These are phyloP conservation scores for Fomitopsis serialis DNA, from an alignment of 768 basidiomycete genomes.

Conservation along the genomic window DNA sequence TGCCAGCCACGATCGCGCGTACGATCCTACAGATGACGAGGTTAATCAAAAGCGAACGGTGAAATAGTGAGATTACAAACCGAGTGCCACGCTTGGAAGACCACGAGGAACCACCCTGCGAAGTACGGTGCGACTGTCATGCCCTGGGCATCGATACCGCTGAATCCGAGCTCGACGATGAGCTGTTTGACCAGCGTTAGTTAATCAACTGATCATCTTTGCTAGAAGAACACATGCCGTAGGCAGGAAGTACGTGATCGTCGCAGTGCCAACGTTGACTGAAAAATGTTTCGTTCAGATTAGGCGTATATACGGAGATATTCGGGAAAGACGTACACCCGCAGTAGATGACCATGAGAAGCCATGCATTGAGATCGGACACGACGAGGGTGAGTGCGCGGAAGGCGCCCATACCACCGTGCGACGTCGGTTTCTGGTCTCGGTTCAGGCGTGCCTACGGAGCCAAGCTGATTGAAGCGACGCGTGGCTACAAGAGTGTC, in stretches of 20 bases:
- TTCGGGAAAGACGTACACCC: slow-evolving; percentile 34
- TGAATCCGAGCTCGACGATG: slow-evolving; percentile 51
- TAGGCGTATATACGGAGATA: background rate
- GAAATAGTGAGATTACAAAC: background rate
- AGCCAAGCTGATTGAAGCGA: too few relatives aligned
- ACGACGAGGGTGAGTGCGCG: slow-evolving; percentile 49
- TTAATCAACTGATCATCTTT: background rate
- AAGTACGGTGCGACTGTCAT: slow-evolving; percentile 54
- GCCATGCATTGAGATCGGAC: slow-evolving; percentile 45
- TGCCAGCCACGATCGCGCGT: slow-evolving; percentile 52
- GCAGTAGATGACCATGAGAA: slow-evolving; percentile 46
- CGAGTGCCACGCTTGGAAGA: slow-evolving; percentile 46
- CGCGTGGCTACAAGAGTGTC: too few relatives aligned
- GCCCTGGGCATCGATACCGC: slow-evolving; percentile 51
- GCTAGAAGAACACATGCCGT: slow-evolving; percentile 29
- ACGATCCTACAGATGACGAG: slow-evolving; percentile 35
- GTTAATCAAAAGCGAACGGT: background rate
- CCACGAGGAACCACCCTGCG: slow-evolving; percentile 50
- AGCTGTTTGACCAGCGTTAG: slow-evolving; percentile 29
- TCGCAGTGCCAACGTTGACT: slow-evolving; percentile 56
- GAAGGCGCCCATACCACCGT: slow-evolving; percentile 55
- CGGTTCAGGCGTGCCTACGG: slow-evolving; percentile 47
- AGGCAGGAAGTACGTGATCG: slow-evolving; percentile 51
- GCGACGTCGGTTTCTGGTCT: slow-evolving; percentile 52
- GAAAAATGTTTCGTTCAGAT: too few relatives aligned